These are phyloP conservation scores for Trypanosoma cruzi DNA, from an alignment of 208 protist genomes.

Conservation along the genomic window DNA sequence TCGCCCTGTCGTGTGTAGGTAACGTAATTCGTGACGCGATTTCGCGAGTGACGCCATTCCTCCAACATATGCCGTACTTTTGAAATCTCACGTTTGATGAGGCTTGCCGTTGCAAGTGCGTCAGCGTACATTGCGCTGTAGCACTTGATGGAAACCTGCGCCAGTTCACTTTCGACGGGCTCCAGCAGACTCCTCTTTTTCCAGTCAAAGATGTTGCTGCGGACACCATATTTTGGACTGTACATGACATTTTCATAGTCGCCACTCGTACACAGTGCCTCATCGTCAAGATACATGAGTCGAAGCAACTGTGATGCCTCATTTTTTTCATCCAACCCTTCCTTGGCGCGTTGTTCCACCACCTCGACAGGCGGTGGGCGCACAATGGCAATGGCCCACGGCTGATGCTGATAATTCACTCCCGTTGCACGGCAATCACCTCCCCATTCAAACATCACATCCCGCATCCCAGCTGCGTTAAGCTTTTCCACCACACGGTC, in stretches of 20 bases:
- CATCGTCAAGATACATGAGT: constrained; percentile 39
- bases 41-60: constrained; percentile 35
- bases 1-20: constrained; percentile 54
- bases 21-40: constrained; percentile 61
- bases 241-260: constrained; percentile 51
- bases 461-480: constrained; percentile 31
- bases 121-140: constrained; percentile 88
- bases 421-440: constrained; percentile 46
- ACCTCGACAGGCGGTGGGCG: constrained; percentile 40
- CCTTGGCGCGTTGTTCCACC: constrained; percentile 18
- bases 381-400: constrained; percentile 42
- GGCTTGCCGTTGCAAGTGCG: constrained; percentile 67
- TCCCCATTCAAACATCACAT: constrained; percentile 61
- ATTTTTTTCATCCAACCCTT: neutral
- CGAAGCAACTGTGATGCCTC: constrained; percentile 26
- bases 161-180: constrained; percentile 36
- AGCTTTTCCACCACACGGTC: constrained; percentile 50
- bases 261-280: constrained; percentile 49
- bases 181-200: constrained; percentile 30
- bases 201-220: constrained; percentile 43
- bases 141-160: constrained; percentile 75
- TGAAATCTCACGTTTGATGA: constrained; percentile 64
- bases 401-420: constrained; percentile 30
- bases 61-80: constrained; percentile 70
- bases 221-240: neutral